Percentiles rank a stretch among this genome's conserved stretches.
phyloP scores from a whole-genome alignment of 2,329 filamentous ascomycete genomes.

The Phyllosticta citriasiana region DNA sequence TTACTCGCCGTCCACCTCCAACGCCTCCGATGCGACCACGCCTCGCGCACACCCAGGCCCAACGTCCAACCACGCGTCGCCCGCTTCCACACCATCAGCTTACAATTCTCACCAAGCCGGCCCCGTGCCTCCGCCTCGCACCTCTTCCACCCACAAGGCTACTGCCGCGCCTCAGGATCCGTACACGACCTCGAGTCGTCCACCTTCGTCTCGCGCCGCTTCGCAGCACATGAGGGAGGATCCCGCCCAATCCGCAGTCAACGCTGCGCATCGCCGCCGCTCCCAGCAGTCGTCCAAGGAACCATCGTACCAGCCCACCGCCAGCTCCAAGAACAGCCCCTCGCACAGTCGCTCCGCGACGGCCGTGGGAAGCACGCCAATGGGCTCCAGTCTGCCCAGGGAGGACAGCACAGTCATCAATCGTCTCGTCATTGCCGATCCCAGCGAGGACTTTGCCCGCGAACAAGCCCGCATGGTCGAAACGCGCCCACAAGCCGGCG shows the following conservation, averaged over 20 bases:
- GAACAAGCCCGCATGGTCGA: conserved; percentile 61
- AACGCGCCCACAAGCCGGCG: conserved; percentile 36
- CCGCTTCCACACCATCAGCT: conserved; percentile 38
- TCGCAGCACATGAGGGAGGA: conserved; percentile 16
- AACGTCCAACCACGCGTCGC: conserved; percentile 32
- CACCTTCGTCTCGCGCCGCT: conserved; percentile 16
- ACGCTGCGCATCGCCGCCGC: conserved; percentile 34
- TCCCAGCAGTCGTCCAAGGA: conserved; percentile 31
- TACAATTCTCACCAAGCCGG: conserved; percentile 44
- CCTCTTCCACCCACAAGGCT: conserved; percentile 60
- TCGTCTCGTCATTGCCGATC: conserved; percentile 65
- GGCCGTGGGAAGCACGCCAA: conserved; percentile 45
- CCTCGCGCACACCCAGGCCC: conserved; percentile 35
- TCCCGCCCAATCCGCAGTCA: conserved; percentile 15
- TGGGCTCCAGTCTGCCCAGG: conserved; percentile 47
- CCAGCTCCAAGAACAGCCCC: conserved; percentile 24
- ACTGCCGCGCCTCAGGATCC: conserved; percentile 19
- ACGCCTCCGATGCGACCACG: conserved; percentile 26
- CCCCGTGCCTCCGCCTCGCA: conserved; percentile 63
- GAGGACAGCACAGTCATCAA: conserved; percentile 74
- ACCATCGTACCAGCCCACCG: conserved; percentile 21
- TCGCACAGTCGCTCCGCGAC: conserved; percentile 35
- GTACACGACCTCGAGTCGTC: conserved; percentile 19
- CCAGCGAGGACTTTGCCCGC: conserved; percentile 61
- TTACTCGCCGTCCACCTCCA: conserved; percentile 24